Percentiles rank a stretch among this genome's conserved stretches.
These are phyloP conservation scores for Albugo candida DNA, from an alignment of 352 stramenopile species.

Conservation along the genomic window DNA sequence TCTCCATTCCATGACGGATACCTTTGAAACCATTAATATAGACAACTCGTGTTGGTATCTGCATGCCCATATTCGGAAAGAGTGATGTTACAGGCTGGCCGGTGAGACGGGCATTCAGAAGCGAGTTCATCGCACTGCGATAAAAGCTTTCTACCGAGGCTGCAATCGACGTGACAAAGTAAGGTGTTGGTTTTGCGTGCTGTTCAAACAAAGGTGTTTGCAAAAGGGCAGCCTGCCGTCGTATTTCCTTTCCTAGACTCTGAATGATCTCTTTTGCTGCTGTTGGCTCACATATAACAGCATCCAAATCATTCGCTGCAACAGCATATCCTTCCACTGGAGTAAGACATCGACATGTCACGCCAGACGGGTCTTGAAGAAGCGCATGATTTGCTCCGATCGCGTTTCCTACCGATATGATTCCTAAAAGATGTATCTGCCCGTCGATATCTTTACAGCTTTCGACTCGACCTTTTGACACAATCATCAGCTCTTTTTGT, in stretches of 20 bases:
- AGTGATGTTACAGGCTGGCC: slow-evolving; percentile 54
- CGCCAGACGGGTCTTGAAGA: slow-evolving; percentile 47
- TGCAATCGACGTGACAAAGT: slow-evolving; percentile 81
- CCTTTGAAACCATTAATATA: slow-evolving; percentile 91
- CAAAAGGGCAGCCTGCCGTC: slow-evolving; percentile 63
- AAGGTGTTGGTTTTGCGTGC: slow-evolving; percentile 76
- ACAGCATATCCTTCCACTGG: slow-evolving; percentile 64
- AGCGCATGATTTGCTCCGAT: slow-evolving; percentile 72
- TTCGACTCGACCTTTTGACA: slow-evolving; percentile 41
- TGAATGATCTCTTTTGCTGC: slow-evolving; percentile 73
- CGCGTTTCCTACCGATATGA: slow-evolving; percentile 22
- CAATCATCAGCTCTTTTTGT: slow-evolving; percentile 64
- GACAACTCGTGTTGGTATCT: slow-evolving; percentile 82
- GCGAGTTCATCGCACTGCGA: slow-evolving; percentile 81
- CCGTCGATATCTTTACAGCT: slow-evolving; percentile 66
- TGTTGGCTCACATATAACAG: slow-evolving; percentile 52
- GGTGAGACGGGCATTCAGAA: slow-evolving; percentile 76
- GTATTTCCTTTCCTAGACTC: slow-evolving; percentile 76
- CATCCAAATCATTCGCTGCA: slow-evolving; percentile 34
- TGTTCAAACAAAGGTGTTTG: slow-evolving; percentile 82
- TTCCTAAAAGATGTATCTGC: slow-evolving; percentile 54
- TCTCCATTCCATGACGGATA: slow-evolving; percentile 68
- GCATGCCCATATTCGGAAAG: slow-evolving; percentile 89
- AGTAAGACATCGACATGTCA: slow-evolving; percentile 60
- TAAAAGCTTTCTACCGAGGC: slow-evolving; percentile 87